These are phyloP conservation scores for Gracilaria gracilis DNA, from an alignment of 23 red algal genomes.

Conservation along the genomic window DNA sequence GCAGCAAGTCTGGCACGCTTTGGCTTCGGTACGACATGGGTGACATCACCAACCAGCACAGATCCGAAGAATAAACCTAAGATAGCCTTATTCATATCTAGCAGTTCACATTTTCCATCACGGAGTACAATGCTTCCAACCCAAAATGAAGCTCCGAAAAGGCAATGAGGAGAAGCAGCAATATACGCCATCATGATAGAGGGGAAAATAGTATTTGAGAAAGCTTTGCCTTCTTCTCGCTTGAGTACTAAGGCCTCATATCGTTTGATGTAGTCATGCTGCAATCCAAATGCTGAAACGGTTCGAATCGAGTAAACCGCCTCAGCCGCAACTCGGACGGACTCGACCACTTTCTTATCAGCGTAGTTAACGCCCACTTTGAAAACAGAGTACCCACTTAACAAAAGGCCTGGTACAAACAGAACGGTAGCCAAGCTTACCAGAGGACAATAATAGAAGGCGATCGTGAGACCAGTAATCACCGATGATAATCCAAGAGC, in stretches of 20 bases:
- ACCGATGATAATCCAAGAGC: constrained; percentile 35
- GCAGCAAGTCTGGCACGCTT: constrained; percentile 67
- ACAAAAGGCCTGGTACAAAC: constrained; percentile 44
- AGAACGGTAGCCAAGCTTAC: constrained; percentile 50
- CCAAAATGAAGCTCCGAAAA: constrained; percentile 53
- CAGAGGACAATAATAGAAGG: constrained; percentile 42
- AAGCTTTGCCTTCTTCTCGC: not conserved
- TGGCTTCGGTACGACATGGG: constrained; percentile 63
- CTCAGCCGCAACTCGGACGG: constrained; percentile 61
- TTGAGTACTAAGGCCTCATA: constrained; percentile 42
- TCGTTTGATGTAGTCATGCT: constrained; percentile 46
- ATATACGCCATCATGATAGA: constrained; percentile 33
- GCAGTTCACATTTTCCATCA: constrained; percentile 34
- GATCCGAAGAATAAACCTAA: constrained; percentile 40
- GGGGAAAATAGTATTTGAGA: constrained; percentile 18
- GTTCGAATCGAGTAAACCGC: constrained; percentile 74
- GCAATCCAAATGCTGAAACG: constrained; percentile 55
- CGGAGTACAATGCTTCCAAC: constrained; percentile 53
- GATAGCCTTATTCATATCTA: constrained; percentile 40
- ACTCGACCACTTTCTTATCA: constrained; percentile 19
- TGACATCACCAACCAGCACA: constrained; percentile 39
- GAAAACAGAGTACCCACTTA: constrained; percentile 31
- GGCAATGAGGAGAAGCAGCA: constrained; percentile 9
- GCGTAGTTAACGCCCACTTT: constrained; percentile 37
- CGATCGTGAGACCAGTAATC: constrained; percentile 46